Conservation (phyloP, 1,284 basidiomycete genomes). For the Schizophyllum amplum region DNA sequence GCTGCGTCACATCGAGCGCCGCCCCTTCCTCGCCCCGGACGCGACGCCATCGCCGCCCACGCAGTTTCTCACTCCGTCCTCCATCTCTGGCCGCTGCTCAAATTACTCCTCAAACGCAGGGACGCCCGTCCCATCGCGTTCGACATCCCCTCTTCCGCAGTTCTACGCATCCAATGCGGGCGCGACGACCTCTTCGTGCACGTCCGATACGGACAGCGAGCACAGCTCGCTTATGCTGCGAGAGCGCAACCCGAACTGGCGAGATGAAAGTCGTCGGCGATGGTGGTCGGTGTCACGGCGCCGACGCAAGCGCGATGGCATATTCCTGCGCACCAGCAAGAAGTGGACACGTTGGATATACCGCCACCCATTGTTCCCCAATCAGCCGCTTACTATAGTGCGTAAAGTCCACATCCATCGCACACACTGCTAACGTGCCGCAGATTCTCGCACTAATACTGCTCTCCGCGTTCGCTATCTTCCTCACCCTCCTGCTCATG, state of each 20-base stretch:
- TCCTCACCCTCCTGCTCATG: conserved; percentile 77
- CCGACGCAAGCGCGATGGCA: conserved; percentile 29
- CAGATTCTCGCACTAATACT: conserved; percentile 69
- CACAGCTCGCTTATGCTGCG: conserved; percentile 16
- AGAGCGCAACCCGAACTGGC: conserved; percentile 13
- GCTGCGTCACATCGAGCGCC: conserved; percentile 12
- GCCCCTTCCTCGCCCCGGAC: conserved; percentile 12
- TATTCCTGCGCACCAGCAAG: conserved; percentile 41
- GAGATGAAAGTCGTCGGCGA: conserved; percentile 33
- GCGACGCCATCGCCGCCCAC: conserved; percentile 16
- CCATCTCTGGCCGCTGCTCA: conserved; percentile 25
- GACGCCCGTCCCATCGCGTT: conserved; percentile 36
- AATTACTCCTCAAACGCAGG: conserved; percentile 33
- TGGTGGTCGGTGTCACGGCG: conserved; percentile 45
- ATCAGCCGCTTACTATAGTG: conserved; percentile 75
- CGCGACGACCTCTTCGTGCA: conserved; percentile 41
- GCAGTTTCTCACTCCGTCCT: conserved; percentile 27
- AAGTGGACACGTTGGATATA: conserved; percentile 48
- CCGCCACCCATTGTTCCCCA: conserved; percentile 72
- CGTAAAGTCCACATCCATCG: conserved; percentile 20
- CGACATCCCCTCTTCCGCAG: conserved; percentile 38
- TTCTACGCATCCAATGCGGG: conserved; percentile 33
- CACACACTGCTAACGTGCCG: conserved; percentile 11
- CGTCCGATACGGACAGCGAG: conserved; percentile 62
- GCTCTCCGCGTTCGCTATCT: conserved; percentile 67